Evolutionary conservation across 768 basidiomycete species (phyloP).

Genomic region (Mycena alexandri): DNA sequence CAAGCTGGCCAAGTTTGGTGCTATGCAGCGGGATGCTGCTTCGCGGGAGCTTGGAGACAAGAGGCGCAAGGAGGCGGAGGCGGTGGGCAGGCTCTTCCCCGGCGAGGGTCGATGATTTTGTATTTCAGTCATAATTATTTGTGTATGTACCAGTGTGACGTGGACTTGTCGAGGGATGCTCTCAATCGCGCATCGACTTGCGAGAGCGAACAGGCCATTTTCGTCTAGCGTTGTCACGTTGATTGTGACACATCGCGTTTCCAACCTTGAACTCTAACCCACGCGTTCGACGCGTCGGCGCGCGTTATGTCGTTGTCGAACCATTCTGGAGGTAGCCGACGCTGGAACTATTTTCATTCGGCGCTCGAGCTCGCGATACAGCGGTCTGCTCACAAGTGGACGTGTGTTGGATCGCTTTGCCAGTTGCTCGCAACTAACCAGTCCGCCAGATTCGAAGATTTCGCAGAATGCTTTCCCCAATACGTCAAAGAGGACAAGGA

Average conservation of each 20-base stretch:
- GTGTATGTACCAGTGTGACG: no score
- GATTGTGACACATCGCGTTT: background rate
- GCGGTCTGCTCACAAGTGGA: slow-evolving; percentile 70
- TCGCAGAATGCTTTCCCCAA: slow-evolving; percentile 74
- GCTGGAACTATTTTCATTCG: slow-evolving; percentile 69
- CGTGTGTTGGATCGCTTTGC: slow-evolving; percentile 53
- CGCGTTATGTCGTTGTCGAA: slow-evolving; percentile 28
- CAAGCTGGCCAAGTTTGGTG: slow-evolving; percentile 80
- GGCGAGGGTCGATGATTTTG: slow-evolving; percentile 44
- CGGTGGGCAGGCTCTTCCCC: slow-evolving; percentile 79
- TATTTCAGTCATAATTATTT: no score
- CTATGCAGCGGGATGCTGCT: slow-evolving; percentile 67
- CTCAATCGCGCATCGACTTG: no score
- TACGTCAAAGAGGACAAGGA: slow-evolving; percentile 78
- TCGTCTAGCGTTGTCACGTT: background rate
- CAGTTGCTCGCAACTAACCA: slow-evolving; percentile 9
- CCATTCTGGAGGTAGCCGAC: slow-evolving; percentile 54
- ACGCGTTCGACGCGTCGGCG: slow-evolving; percentile 10
- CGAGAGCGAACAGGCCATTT: no score
- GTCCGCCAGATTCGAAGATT: slow-evolving; percentile 62
- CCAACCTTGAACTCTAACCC: background rate
- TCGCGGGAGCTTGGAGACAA: slow-evolving; percentile 78
- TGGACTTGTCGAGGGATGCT: no score
- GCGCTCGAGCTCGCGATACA: slow-evolving; percentile 69
- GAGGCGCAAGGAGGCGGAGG: slow-evolving; percentile 83